These are phyloP conservation scores for Arthrobotrys conoides DNA, from an alignment of 2,329 filamentous ascomycete species.

Conservation along the genomic window DNA sequence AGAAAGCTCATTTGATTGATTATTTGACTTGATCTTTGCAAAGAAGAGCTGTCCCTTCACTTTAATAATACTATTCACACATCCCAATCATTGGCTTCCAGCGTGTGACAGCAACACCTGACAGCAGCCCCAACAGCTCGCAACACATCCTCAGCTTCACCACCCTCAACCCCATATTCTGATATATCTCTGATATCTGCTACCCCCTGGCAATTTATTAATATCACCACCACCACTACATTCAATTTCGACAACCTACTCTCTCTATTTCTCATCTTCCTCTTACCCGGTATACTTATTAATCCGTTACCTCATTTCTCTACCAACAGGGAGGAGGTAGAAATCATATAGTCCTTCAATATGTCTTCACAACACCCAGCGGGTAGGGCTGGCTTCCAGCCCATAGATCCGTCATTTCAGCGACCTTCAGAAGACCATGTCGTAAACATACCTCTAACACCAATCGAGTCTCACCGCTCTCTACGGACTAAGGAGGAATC, in stretches of 20 bases:
- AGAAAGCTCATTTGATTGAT: not conserved
- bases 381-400: slow-evolving; percentile 56
- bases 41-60: slow-evolving; percentile 7
- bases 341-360: not conserved
- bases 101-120: slow-evolving; percentile 59
- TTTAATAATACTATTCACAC: slow-evolving; percentile 13
- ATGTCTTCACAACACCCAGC: slow-evolving; percentile 56
- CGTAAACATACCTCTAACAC: slow-evolving; percentile 72
- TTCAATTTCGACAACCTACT: not conserved
- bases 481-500: slow-evolving; percentile 45
- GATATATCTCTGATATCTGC: no score
- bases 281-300: slow-evolving; percentile 18
- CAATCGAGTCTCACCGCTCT: slow-evolving; percentile 68
- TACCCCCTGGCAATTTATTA: slow-evolving; percentile 20
- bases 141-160: slow-evolving; percentile 41
- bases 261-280: not conserved
- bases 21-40: slow-evolving; percentile 10
- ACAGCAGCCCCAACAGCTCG: slow-evolving; percentile 45
- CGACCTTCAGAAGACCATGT: slow-evolving; percentile 62
- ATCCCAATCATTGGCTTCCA: slow-evolving; percentile 47
- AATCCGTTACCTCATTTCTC: slow-evolving; percentile 22
- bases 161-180: slow-evolving; percentile 22
- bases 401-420: slow-evolving; percentile 44
- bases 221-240: not conserved
- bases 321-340: slow-evolving; percentile 22